A percentile compares a stretch with the other conserved stretches of the same genome.
Evolutionary conservation across 192 early-diverging fungal species (phyloP).

Genomic region (Mortierella hygrophila): DNA sequence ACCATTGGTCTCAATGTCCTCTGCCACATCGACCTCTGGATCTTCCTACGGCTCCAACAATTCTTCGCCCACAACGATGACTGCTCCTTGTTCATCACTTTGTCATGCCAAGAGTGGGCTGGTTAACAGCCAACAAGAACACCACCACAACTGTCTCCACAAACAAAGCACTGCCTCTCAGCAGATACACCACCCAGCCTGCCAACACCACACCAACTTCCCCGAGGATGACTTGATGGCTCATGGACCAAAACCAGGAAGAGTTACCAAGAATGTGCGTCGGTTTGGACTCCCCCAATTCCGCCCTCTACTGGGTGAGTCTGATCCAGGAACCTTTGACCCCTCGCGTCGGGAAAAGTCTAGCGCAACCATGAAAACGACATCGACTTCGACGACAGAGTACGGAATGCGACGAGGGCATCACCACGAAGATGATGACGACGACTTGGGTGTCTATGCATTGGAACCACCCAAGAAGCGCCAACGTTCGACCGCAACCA

Average conservation of each 20-base stretch:
- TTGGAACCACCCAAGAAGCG: slow-evolving; percentile 52
- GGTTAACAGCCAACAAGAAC: slow-evolving; percentile 6
- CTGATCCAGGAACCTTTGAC: slow-evolving; percentile 12
- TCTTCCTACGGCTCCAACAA: slow-evolving; percentile 30
- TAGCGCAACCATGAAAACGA: slow-evolving; percentile 4
- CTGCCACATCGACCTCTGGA: slow-evolving; percentile 24
- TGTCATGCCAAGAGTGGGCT: slow-evolving; percentile 19
- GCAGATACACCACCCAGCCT: slow-evolving; percentile 25
- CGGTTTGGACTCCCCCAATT: slow-evolving; percentile 39
- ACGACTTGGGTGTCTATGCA: slow-evolving; percentile 13
- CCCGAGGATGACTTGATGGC: neutral
- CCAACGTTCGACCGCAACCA: slow-evolving; percentile 33
- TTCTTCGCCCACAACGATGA: slow-evolving; percentile 18
- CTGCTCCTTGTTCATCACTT: slow-evolving; percentile 31
- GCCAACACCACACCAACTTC: slow-evolving; percentile 16
- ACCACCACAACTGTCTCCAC: slow-evolving; percentile 28
- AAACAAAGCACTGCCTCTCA: slow-evolving; percentile 7
- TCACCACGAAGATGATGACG: slow-evolving; percentile 9
- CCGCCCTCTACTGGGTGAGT: slow-evolving; percentile 27
- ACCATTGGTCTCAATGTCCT: slow-evolving; percentile 16
- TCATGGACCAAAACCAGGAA: slow-evolving; percentile 24
- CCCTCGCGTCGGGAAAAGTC: neutral
- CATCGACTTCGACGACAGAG: slow-evolving; percentile 25
- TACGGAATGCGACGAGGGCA: slow-evolving; percentile 31
- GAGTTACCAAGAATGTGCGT: slow-evolving; percentile 37